Evolutionary conservation across 2,329 filamentous ascomycete genomes (phyloP).

Genomic region (Karstenula rhodostoma): DNA sequence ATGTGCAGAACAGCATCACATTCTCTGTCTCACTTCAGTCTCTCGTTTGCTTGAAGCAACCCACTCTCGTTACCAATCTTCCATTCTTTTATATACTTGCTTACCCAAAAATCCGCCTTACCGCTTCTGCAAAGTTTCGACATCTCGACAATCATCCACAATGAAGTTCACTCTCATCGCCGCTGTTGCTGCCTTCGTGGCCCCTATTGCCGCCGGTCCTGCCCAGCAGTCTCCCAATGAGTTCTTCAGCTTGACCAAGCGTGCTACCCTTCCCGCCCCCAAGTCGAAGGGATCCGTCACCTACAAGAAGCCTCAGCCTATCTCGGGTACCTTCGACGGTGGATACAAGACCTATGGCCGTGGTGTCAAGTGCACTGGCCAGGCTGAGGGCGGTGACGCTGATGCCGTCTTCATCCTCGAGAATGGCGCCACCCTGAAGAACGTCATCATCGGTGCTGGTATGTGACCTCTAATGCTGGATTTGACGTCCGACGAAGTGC

Average conservation of each 20-base stretch:
- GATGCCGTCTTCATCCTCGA: conserved; percentile 64
- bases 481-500: background rate
- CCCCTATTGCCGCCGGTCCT: conserved; percentile 25
- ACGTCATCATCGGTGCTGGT: conserved; percentile 62
- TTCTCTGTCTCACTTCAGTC: conserved; percentile 10
- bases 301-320: conserved; percentile 24
- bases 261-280: conserved; percentile 23
- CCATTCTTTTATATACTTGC: conserved; percentile 5
- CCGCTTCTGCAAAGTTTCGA: conserved; percentile 4
- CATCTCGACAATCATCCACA: conserved; percentile 1
- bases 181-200: conserved; percentile 19
- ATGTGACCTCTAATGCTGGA: background rate
- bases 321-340: conserved; percentile 43
- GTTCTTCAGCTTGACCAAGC: conserved; percentile 23
- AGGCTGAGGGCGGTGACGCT: conserved; percentile 54
- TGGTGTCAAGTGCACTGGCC: conserved; percentile 50
- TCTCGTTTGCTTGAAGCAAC: conserved; percentile 15
- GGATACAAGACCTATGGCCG: conserved; percentile 47
- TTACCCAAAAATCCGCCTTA: background rate
- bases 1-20: background rate
- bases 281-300: conserved; percentile 27
- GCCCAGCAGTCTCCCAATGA: conserved; percentile 17
- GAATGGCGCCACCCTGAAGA: conserved; percentile 61
- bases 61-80: conserved; percentile 1
- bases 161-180: conserved; percentile 24